phyloP scores from a whole-genome alignment of 257 asterid genomes.

The Datura wrightii region DNA sequence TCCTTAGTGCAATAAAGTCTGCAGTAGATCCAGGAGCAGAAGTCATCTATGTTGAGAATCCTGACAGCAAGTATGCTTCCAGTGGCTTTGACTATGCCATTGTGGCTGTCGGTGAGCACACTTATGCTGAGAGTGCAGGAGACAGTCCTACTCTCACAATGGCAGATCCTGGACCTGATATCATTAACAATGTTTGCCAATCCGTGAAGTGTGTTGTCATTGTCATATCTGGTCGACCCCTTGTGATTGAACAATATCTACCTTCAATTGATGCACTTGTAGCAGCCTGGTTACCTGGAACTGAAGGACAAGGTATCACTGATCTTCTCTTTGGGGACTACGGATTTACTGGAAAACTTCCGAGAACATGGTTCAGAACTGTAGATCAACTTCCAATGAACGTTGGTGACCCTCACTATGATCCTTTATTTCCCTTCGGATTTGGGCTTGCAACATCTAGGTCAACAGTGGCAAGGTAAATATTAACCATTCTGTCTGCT shows the following conservation, averaged over 20 bases:
- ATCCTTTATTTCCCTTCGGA: slow-evolving; percentile 78
- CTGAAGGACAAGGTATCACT: slow-evolving; percentile 85
- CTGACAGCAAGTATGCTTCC: slow-evolving; percentile 60
- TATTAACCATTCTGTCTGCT: neutral
- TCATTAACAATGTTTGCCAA: slow-evolving; percentile 66
- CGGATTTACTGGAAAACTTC: slow-evolving; percentile 66
- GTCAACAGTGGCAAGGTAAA: slow-evolving; percentile 58
- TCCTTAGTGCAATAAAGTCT: slow-evolving; percentile 70
- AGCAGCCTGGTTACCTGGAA: slow-evolving; percentile 92
- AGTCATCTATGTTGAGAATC: slow-evolving; percentile 65
- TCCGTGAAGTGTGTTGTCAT: slow-evolving; percentile 66
- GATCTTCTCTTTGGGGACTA: slow-evolving; percentile 85
- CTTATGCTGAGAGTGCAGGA: slow-evolving; percentile 81
- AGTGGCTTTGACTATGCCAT: slow-evolving; percentile 69
- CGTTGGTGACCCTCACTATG: slow-evolving; percentile 71
- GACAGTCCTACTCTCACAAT: slow-evolving; percentile 74
- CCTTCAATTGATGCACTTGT: slow-evolving; percentile 68
- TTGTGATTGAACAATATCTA: slow-evolving; percentile 68
- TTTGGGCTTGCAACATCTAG: slow-evolving; percentile 62
- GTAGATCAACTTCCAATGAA: slow-evolving; percentile 84
- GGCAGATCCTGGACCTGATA: slow-evolving; percentile 72
- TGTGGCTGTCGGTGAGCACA: slow-evolving; percentile 76
- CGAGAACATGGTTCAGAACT: slow-evolving; percentile 81
- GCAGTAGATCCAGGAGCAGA: slow-evolving; percentile 65
- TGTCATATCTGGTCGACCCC: slow-evolving; percentile 74